Conservation (phyloP, 2,329 filamentous ascomycete species). For the Alternaria novae-zelandiae region DNA sequence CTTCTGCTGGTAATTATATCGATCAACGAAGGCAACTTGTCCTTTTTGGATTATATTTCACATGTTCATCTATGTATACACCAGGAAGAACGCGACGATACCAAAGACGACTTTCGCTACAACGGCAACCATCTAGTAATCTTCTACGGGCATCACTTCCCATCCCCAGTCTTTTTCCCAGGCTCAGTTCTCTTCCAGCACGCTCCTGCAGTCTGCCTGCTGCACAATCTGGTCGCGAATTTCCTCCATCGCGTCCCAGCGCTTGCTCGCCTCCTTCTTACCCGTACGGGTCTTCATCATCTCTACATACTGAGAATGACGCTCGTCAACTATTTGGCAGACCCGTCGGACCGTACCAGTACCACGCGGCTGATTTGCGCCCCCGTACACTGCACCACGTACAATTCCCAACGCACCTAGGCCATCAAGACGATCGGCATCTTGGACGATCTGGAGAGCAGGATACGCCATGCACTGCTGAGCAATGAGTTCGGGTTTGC, state of each 20-base stretch:
- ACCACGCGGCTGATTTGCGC: conserved; percentile 50
- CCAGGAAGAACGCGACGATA: background rate
- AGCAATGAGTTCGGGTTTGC: conserved; percentile 63
- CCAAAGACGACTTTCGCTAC: background rate
- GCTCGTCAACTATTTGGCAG: conserved; percentile 15
- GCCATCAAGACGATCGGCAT: conserved; percentile 86
- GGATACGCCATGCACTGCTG: conserved; percentile 62
- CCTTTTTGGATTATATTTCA: background rate
- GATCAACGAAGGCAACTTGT: fast-evolving
- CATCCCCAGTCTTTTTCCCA: background rate
- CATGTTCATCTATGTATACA: background rate
- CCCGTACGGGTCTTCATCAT: conserved; percentile 31
- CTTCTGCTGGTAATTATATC: fast-evolving
- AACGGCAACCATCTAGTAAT: background rate
- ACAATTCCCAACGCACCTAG: conserved; percentile 70
- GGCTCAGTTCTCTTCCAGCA: background rate
- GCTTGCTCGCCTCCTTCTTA: conserved; percentile 17
- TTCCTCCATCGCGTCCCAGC: conserved; percentile 19
- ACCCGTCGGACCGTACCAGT: conserved; percentile 41
- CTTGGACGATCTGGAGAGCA: conserved; percentile 83
- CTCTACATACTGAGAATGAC: conserved; percentile 10
- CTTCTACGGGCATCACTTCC: fast-evolving
- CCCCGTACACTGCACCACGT: background rate
- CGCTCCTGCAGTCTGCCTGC: conserved; percentile 16
- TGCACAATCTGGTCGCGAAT: conserved; percentile 5